phyloP scores from a whole-genome alignment of 768 basidiomycete genomes.

The Leccinellum luteum region DNA sequence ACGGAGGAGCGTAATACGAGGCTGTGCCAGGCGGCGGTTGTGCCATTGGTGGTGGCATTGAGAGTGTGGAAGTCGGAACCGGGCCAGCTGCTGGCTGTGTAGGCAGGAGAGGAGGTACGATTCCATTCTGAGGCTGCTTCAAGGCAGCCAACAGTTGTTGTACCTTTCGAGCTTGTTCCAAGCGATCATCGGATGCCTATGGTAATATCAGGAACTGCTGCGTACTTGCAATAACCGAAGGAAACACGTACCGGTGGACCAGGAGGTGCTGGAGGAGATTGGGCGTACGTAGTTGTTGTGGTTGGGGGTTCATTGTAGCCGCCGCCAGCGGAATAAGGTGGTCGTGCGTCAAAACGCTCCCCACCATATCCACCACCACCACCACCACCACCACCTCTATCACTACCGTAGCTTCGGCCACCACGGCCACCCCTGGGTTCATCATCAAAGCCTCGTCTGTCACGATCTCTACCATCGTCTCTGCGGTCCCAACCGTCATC shows the following conservation, averaged over 20 bases:
- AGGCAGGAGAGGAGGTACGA: conserved; percentile 12
- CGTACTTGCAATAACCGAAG: not conserved
- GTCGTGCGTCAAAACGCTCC: conserved; percentile 43
- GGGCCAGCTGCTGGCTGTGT: conserved; percentile 33
- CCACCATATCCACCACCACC: conserved; percentile 37
- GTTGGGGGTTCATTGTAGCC: conserved; percentile 27
- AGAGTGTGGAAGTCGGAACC: conserved; percentile 32
- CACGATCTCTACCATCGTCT: conserved; percentile 42
- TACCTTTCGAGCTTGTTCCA: conserved; percentile 85
- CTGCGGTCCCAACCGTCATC: conserved; percentile 47
- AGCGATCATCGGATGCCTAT: conserved; percentile 58
- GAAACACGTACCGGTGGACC: conserved; percentile 31
- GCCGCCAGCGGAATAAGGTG: conserved; percentile 30
- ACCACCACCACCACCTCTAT: conserved; percentile 39
- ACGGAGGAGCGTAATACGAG: conserved; percentile 45
- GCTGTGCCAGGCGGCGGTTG: conserved; percentile 28
- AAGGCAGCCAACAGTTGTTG: conserved; percentile 81
- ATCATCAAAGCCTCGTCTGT: conserved; percentile 34
- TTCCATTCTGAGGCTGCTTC: conserved; percentile 59
- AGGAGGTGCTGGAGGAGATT: conserved; percentile 18
- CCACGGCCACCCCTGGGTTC: conserved; percentile 36
- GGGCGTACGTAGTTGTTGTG: conserved; percentile 23
- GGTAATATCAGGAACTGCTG: not conserved
- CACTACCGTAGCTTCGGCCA: conserved; percentile 36
- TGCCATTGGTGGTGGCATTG: conserved; percentile 37